phyloP scores from a whole-genome alignment of 1,284 basidiomycete species.

The Ceratobasidium sp. region DNA sequence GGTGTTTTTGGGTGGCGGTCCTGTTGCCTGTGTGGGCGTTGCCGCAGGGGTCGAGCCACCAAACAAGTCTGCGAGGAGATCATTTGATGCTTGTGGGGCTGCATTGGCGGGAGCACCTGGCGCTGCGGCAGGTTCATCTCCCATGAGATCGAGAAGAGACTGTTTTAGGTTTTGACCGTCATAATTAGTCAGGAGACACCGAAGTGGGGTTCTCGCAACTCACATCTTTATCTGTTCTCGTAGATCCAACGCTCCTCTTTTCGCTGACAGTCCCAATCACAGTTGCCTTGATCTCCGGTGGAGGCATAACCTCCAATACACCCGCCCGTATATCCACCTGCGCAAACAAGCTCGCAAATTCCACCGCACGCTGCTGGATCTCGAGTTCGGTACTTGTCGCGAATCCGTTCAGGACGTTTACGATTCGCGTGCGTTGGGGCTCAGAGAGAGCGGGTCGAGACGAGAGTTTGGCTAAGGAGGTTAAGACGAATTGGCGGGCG shows the following conservation, averaged over 20 bases:
- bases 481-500: constrained; percentile 91
- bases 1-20: constrained; percentile 61
- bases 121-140: constrained; percentile 70
- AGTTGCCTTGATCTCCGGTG: constrained; percentile 93
- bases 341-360: constrained; percentile 87
- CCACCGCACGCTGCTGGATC: constrained; percentile 94
- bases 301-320: constrained; percentile 97
- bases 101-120: constrained; percentile 46
- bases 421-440: constrained; percentile 80
- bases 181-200: neutral
- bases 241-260: constrained; percentile 92
- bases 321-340: constrained; percentile 78
- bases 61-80: constrained; percentile 94
- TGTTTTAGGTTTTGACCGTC: constrained; percentile 47
- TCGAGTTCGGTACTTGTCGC: constrained; percentile 91
- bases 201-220: constrained; percentile 44
- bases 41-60: constrained; percentile 63
- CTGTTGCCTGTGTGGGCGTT: constrained; percentile 56
- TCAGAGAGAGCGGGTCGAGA: constrained; percentile 73
- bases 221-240: constrained; percentile 79
- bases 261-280: constrained; percentile 94
- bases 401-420: constrained; percentile 78
- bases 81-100: constrained; percentile 76
- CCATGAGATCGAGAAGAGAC: constrained; percentile 75
- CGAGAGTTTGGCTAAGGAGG: constrained; percentile 90